Evolutionary conservation across 139 green algal genomes (phyloP), one percentile per base, ranked within the genome.

Genomic region (Picochlorum costavermella): DNA sequence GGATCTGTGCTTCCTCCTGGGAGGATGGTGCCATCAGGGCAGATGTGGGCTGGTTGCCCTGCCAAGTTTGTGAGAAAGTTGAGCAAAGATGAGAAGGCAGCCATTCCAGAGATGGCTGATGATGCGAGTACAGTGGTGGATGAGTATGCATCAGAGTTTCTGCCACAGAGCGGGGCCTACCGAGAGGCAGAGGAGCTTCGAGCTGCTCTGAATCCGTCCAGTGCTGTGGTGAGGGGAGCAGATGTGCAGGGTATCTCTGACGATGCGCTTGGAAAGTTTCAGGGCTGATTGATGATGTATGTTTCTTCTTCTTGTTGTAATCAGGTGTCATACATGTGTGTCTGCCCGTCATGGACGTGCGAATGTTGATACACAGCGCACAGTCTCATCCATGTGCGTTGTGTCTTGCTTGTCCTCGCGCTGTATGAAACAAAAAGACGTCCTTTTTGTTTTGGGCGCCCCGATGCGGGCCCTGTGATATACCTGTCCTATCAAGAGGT

Each of bases 1-100:
- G 84, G 86, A 58, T 86, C 82, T 40, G 86, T 96, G 43, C 65
- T 96, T 57, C 84, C 86, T 3, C 89, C 89, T 2, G 89, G 84
- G 12, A 66, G 84, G 5, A 73, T 80, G 36, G 77, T 96, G 16
- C 88, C 88, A n/a, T 72, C 75, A 26, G 88, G 87, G 3, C 73
- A 96, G 70, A 67, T 95, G 61, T 96, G 89, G 89, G 86, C 72
- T 2, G 88, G 89, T 48, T 87, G 84, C 64, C 89, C 89, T 20
- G 89, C 87, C 0, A 70, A 67, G 13, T 92, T 85, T 56, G 72
- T 95, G 4, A 80, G 89, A 6, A 77, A 90, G 51, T 70, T 95
- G 29, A 92, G 75, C 40, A 79, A 73, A 61, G 73, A 79, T 49
- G 73, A 79, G 43, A 75, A 75, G 68, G 33, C 57, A 8, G 68